Evolutionary conservation across 345 rosid species (phyloP).

Genomic region (Adansonia digitata): DNA sequence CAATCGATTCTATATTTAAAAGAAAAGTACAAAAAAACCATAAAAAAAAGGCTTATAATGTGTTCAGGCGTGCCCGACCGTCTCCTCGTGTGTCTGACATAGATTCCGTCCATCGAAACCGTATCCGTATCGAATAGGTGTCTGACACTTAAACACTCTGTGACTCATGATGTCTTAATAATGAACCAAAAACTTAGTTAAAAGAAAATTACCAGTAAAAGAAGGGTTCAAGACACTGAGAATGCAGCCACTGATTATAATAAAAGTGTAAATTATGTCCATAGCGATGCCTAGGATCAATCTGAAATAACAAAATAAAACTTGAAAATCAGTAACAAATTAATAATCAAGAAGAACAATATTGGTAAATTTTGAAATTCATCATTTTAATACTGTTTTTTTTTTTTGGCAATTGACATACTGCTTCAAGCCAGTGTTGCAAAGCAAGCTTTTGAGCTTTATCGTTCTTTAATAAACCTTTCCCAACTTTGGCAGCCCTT

Average conservation of each 20-base stretch:
- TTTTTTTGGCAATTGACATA: constrained; percentile 28
- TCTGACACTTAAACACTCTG: too few species aligned
- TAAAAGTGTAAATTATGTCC: constrained; percentile 92
- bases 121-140: too few species aligned
- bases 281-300: constrained; percentile 91
- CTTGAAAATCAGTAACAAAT: constrained; percentile 14
- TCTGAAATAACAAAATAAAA: constrained; percentile 38
- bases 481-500: constrained; percentile 92
- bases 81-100: too few species aligned
- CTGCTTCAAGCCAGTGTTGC: constrained; percentile 99
- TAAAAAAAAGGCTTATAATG: too few species aligned
- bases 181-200: background rate
- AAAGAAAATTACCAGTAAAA: constrained; percentile 75
- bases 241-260: constrained; percentile 68
- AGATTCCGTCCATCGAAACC: too few species aligned
- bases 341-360: constrained; percentile 17
- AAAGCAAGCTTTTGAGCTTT: constrained; percentile 87
- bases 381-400: background rate
- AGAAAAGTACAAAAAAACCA: too few species aligned
- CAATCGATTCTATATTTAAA: too few species aligned
- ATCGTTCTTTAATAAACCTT: constrained; percentile 84
- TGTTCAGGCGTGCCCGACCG: too few species aligned
- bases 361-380: background rate
- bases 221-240: constrained; percentile 91
- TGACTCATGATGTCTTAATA: background rate